Evolutionary conservation across 2,329 filamentous ascomycete genomes (phyloP).

Genomic region (Colletotrichum noveboracense): DNA sequence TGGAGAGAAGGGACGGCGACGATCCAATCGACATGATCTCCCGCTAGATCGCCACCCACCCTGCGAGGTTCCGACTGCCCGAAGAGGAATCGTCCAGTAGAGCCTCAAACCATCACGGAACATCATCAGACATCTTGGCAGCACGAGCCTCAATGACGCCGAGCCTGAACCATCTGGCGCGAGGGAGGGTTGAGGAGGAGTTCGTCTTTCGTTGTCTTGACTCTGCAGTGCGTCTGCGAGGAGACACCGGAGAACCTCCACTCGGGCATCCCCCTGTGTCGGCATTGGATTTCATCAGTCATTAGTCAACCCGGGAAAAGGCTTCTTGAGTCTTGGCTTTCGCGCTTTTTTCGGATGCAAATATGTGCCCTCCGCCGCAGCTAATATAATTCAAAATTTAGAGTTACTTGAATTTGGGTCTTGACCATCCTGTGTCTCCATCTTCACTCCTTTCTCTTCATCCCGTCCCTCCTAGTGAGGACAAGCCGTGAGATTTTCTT

Average conservation of each 20-base stretch:
- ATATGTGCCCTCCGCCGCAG: not conserved
- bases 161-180: not conserved
- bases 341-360: not conserved
- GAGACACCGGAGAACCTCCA: not conserved
- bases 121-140: constrained; percentile 19
- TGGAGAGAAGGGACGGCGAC: constrained; percentile 5
- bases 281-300: not conserved
- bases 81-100: constrained; percentile 10
- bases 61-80: not conserved
- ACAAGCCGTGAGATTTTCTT: not conserved
- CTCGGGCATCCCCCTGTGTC: not conserved
- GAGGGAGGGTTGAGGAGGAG: not conserved
- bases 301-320: not conserved
- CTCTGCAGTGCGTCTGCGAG: not conserved
- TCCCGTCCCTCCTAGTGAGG: constrained; percentile 10
- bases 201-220: not conserved
- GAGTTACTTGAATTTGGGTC: not conserved
- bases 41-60: constrained; percentile 12
- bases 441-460: not conserved
- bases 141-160: not conserved
- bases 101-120: constrained; percentile 22
- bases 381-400: constrained; percentile 18
- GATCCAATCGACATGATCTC: constrained; percentile 21
- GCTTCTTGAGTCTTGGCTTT: constrained; percentile 2
- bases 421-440: not conserved